Evolutionary conservation across 2,329 filamentous ascomycete genomes (phyloP).

Genomic region (Neofusicoccum sp.): DNA sequence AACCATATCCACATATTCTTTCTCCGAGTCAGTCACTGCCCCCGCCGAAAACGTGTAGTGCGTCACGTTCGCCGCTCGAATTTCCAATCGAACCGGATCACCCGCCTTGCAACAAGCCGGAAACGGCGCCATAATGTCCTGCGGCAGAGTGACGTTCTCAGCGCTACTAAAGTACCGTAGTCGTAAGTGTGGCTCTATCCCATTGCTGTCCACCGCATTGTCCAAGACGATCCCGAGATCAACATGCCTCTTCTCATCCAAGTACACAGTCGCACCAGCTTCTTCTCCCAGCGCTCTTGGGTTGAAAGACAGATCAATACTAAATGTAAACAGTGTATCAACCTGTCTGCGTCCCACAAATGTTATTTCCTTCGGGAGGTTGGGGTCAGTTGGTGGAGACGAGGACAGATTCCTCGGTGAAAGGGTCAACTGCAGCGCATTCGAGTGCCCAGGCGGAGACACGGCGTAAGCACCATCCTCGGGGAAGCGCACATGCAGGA

Average conservation of each 20-base stretch:
- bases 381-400: conserved; percentile 47
- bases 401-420: conserved; percentile 58
- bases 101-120: conserved; percentile 41
- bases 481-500: conserved; percentile 60
- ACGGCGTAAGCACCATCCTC: conserved; percentile 48
- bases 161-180: conserved; percentile 42
- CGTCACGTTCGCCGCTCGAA: conserved; percentile 49
- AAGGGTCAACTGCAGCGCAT: conserved; percentile 52
- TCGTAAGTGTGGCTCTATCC: neutral
- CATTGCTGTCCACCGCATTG: conserved; percentile 15
- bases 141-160: conserved; percentile 45
- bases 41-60: conserved; percentile 44
- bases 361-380: conserved; percentile 52
- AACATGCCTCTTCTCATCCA: conserved; percentile 55
- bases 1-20: neutral
- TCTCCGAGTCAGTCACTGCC: conserved; percentile 19
- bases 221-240: conserved; percentile 45
- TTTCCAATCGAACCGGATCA: conserved; percentile 40
- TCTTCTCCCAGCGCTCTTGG: conserved; percentile 48
- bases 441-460: conserved; percentile 47
- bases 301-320: conserved; percentile 49
- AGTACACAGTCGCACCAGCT: conserved; percentile 56
- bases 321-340: conserved; percentile 57
- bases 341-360: conserved; percentile 60
- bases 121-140: conserved; percentile 40